phyloP scores from a whole-genome alignment of 805 yeast genomes.

The Phaffomyces antillensis region DNA sequence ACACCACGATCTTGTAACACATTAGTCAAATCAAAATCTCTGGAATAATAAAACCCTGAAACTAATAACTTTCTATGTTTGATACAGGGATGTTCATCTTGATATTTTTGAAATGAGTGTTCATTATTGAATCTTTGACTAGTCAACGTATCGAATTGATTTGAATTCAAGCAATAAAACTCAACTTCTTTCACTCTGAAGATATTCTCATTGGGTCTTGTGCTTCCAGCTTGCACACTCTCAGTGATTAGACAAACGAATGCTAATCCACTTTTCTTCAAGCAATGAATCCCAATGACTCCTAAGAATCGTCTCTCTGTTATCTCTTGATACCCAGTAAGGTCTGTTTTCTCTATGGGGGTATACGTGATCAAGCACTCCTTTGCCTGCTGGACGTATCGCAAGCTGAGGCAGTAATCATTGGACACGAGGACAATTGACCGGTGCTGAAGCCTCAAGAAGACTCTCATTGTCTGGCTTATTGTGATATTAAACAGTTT shows the following conservation, averaged over 20 bases:
- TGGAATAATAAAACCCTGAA: slow-evolving; percentile 85
- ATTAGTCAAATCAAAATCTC: slow-evolving; percentile 84
- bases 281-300: slow-evolving; percentile 51
- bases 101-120: slow-evolving; percentile 25
- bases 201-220: slow-evolving; percentile 46
- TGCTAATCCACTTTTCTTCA: slow-evolving; percentile 38
- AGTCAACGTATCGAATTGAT: slow-evolving; percentile 38
- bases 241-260: slow-evolving; percentile 55
- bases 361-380: slow-evolving; percentile 47
- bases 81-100: slow-evolving; percentile 70
- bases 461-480: slow-evolving; percentile 13
- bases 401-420: slow-evolving; percentile 52
- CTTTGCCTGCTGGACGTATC: slow-evolving; percentile 28
- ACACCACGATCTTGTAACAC: slow-evolving; percentile 67
- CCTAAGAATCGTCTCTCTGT: slow-evolving; percentile 37
- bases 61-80: slow-evolving; percentile 64
- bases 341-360: slow-evolving; percentile 31
- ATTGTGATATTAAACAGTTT: background rate
- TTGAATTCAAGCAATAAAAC: slow-evolving; percentile 56
- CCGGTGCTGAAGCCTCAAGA: slow-evolving; percentile 56
- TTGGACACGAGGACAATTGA: slow-evolving; percentile 59
- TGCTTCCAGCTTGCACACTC: slow-evolving; percentile 49
- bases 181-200: slow-evolving; percentile 51
- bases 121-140: slow-evolving; percentile 16
- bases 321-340: slow-evolving; percentile 35